phyloP scores from a whole-genome alignment of 2,329 filamentous ascomycete species.

The Cladosporium sp. region DNA sequence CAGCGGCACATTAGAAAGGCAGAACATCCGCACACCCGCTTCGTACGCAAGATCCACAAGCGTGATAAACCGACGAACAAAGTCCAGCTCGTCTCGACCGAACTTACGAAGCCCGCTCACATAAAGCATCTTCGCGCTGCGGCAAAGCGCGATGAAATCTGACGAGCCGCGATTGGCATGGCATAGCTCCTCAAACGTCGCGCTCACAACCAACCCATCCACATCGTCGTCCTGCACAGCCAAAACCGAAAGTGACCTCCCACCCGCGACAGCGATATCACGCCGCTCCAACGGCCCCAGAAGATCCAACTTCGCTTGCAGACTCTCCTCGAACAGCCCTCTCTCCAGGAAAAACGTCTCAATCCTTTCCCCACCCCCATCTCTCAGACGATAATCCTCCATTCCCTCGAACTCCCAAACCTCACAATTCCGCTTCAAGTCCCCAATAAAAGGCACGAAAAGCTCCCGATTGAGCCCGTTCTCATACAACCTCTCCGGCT shows the following conservation, averaged over 20 bases:
- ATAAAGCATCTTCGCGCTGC: conserved; percentile 16
- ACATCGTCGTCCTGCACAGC: background rate
- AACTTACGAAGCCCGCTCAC: conserved; percentile 20
- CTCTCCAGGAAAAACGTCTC: conserved; percentile 20
- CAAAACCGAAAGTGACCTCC: background rate
- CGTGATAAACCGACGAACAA: conserved; percentile 69
- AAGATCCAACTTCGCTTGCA: background rate
- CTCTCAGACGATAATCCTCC: conserved; percentile 56
- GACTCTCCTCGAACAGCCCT: background rate
- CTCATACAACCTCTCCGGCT: conserved; percentile 93
- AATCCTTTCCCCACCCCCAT: conserved; percentile 37
- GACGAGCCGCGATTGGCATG: conserved; percentile 63
- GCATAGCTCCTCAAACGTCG: conserved; percentile 62
- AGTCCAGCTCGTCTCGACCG: conserved; percentile 52
- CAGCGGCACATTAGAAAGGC: conserved; percentile 19
- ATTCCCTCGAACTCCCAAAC: conserved; percentile 75
- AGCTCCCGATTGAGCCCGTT: conserved; percentile 76
- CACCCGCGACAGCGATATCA: background rate
- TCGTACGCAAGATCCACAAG: conserved; percentile 74
- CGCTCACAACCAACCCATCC: conserved; percentile 27
- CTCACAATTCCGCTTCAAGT: conserved; percentile 69
- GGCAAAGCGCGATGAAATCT: conserved; percentile 68
- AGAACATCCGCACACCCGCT: conserved; percentile 64
- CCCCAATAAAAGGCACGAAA: conserved; percentile 67
- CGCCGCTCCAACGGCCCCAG: background rate